These are phyloP conservation scores for Scutellaria galericulata DNA, from an alignment of 257 asterid species.

Conservation along the genomic window DNA sequence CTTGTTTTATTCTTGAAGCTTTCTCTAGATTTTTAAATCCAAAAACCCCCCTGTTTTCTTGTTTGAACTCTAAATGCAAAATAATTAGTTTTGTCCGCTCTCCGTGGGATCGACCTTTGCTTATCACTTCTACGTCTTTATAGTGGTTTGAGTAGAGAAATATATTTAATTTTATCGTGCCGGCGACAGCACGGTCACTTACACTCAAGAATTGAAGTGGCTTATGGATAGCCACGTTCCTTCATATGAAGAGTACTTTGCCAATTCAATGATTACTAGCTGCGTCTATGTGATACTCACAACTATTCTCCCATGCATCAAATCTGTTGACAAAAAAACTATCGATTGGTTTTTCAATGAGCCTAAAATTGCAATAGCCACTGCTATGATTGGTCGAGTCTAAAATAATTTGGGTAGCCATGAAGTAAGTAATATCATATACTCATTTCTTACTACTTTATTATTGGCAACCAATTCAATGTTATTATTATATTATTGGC, in stretches of 20 bases:
- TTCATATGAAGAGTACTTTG: conserved; percentile 31
- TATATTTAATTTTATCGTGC: no score
- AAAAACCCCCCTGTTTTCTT: no score
- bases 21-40: no score
- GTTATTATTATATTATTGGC: background rate
- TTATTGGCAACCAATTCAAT: no score
- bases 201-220: conserved; percentile 39
- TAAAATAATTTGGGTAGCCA: conserved; percentile 24
- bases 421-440: conserved; percentile 29
- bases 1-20: no score
- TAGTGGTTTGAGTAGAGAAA: no score
- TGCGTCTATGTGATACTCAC: conserved; percentile 8
- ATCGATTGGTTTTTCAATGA: conserved; percentile 33
- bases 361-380: conserved; percentile 29
- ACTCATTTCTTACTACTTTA: no score
- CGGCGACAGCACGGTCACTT: no score
- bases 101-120: no score
- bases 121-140: no score
- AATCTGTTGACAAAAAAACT: conserved; percentile 29
- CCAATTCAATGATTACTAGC: conserved; percentile 32
- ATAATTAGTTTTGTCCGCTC: no score
- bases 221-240: conserved; percentile 35
- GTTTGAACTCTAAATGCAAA: no score
- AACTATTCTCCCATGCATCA: conserved; percentile 25
- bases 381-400: conserved; percentile 31